Base-by-base conservation (phyloP, 441 rosid genomes). In the Sinapis alba region DNA sequence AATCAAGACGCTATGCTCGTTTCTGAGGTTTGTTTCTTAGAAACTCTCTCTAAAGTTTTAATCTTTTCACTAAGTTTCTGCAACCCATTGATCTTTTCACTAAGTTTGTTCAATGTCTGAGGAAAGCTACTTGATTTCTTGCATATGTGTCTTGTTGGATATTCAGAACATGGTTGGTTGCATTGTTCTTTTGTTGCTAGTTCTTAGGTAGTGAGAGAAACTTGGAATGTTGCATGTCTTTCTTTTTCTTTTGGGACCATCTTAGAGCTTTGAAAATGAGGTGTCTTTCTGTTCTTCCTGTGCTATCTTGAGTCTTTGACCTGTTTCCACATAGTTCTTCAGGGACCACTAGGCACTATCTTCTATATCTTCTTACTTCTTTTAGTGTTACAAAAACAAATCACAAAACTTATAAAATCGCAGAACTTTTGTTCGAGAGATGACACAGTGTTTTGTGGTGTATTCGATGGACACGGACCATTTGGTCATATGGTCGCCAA, bases 381-480 rank as follows among this genome's bases (percentile, higher is more conserved):
- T 30, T 59, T 13, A 41, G 20, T 78, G 75, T 78, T 6, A 21
- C 79, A 69, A 76, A 77, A 65, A 74, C 68, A 72, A 72, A 34
- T 23, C 47, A 12, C 47, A 9, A 32, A 77, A 65, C 68, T 71
- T 81, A 53, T 12, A 59, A 62, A 6, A 36, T 73, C 19, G 24
- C 84, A 89, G 94, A 86, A 87, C 69, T 87, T 81, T 80, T 68
- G 86, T 70, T 79, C 90, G 1, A 84, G 83, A 79, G 83, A 82
- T 2, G 92, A 85, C 24, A 83, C 89, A 10, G 66, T 83, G 59
- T 89, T 86, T 69, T 89, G 94, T 68, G 94, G 94, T 57, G 87
- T 89, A 71, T 89, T 89, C 47, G 94, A 89, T 75, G 94, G 94
- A 38, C 94, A 89, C n/a, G 94, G 94, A 70, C 94, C 92, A 18